phyloP scores from a whole-genome alignment of 805 yeast genomes.

The Lipomyces kockii region DNA sequence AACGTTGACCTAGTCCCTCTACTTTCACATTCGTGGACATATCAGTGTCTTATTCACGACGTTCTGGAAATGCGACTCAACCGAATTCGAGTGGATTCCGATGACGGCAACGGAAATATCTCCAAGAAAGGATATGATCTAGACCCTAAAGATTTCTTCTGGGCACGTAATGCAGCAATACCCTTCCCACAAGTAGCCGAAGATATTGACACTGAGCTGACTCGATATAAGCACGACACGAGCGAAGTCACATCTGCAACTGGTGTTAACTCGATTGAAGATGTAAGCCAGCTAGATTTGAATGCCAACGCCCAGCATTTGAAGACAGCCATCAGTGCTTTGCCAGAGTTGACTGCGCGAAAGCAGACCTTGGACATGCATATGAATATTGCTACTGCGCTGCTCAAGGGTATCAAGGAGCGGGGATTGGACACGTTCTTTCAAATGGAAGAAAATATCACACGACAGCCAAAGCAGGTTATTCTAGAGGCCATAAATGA shows the following conservation, averaged over 20 bases:
- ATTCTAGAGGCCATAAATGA: slow-evolving; percentile 58
- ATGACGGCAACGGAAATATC: slow-evolving; percentile 43
- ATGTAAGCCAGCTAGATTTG: slow-evolving; percentile 56
- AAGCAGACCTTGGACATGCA: slow-evolving; percentile 92
- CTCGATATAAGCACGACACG: slow-evolving; percentile 83
- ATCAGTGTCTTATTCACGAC: slow-evolving; percentile 94
- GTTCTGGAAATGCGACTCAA: slow-evolving; percentile 82
- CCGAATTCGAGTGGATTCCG: slow-evolving; percentile 65
- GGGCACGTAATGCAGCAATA: slow-evolving; percentile 79
- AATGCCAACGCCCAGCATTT: slow-evolving; percentile 49
- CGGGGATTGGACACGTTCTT: slow-evolving; percentile 87
- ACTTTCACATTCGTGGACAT: slow-evolving; percentile 98
- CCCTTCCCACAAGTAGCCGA: slow-evolving; percentile 99
- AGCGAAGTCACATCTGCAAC: slow-evolving; percentile 80
- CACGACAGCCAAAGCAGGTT: slow-evolving; percentile 53
- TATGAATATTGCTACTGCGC: slow-evolving; percentile 88
- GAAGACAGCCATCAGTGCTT: slow-evolving; percentile 77
- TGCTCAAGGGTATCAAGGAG: slow-evolving; percentile 82
- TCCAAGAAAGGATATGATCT: slow-evolving; percentile 70
- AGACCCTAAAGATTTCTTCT: slow-evolving; percentile 92
- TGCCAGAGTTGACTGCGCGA: slow-evolving; percentile 89
- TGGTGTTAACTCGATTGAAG: slow-evolving; percentile 71
- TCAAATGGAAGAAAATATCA: slow-evolving; percentile 87
- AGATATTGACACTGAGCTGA: slow-evolving; percentile 83
- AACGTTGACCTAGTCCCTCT: slow-evolving; percentile 88